Evolutionary conservation across 2,329 filamentous ascomycete species (phyloP), one percentile per base, ranked within the genome.

Genomic region (Colletotrichum sp.): DNA sequence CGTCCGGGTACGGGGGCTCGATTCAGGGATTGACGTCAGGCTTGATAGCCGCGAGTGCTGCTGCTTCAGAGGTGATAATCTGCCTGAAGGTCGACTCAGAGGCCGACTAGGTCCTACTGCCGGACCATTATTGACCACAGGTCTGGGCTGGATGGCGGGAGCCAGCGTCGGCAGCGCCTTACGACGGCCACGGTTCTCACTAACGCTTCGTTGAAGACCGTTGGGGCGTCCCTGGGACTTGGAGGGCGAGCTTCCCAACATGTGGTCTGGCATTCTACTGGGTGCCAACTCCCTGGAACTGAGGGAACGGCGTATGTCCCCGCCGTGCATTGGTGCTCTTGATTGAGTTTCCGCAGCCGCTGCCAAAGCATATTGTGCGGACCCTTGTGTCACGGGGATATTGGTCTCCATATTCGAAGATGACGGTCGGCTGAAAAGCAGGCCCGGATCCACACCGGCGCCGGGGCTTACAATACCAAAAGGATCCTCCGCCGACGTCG

Each of bases 21-120:
- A 81, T 80, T 93, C 92, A 0, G 91, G 91, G 34, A 93, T 93
- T 2, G 91, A 91, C 1, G 87, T 88, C 15, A 92, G 83, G 70
- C 88, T 88, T 4, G 89, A 87, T 8, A 91, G 81, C 15, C 89
- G 87, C 62, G 87, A 85, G 73, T 90, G 87, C 49, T 84, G 83
- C 36, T 79, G 82, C 79, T 91, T 92, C n/a, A 89, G 80, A 2
- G 90, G 90, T 6, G 90, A 92, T 70, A 84, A 82, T 68, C 90
- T 86, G 16, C 89, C 90, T 18, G 85, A 87, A 13, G 86, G 80
- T 63, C 88, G 79, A 78, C 79, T 83, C 72, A 80, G 79, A 13
- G 87, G 83, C 57, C 87, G 85, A 65, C 80, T 81, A 32, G 80
- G 75, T 26, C 83, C 82, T 8, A 82, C 76, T n/a, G 79, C 82